Base-by-base conservation (phyloP, 257 asterid species). In the Solanum paucissectum region DNA sequence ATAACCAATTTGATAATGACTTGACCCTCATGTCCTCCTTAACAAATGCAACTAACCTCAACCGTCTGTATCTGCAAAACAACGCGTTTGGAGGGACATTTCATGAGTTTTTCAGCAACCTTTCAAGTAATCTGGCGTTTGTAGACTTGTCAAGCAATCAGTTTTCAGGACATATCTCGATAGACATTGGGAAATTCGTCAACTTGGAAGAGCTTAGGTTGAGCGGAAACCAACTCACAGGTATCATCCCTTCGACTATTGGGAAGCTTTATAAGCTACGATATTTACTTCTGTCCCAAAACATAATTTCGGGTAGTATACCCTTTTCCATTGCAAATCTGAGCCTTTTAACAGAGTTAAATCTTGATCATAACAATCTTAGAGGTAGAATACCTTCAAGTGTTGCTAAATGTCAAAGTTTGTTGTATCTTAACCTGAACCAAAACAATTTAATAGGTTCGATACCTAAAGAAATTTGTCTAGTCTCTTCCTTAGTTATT, bases 1-100 rank as follows among this genome's bases (percentile, higher is more conserved):
- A 69, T n/a, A 89, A 89, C 36, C 84, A 27, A 9, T 71, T 89
- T 32, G 49, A 74, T 69, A 86, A 89, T 77, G 89, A 89, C 23
- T 75, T 84, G 8, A 87, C 49, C 46, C 85, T 87, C 81, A 64
- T 87, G n/a, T 87, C 88, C 3, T 60, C 86, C 40, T 46, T 77
- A 36, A 32, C 23, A 4, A 85, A 89, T n/a, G 81, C 87, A 79
- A 87, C 87, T 5, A 66, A 79, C 33, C 29, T 89, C 27, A 42
- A 3, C 3, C 1, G 25, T 29, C 33, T 89, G 14, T 86, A 75
- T 75, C 0, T 74, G 32, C 52, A 82, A 32, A 25, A 38, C 5
- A 87, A 85, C 27, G 64, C 62, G n/a, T 87, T 89, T 68, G 73
- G 52, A 37, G 85, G 88, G 3, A 23, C 10, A 40, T 34, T 89